These are phyloP conservation scores for Yamadazyma friedrichii DNA, from an alignment of 1,139 yeast species.

Conservation along the genomic window DNA sequence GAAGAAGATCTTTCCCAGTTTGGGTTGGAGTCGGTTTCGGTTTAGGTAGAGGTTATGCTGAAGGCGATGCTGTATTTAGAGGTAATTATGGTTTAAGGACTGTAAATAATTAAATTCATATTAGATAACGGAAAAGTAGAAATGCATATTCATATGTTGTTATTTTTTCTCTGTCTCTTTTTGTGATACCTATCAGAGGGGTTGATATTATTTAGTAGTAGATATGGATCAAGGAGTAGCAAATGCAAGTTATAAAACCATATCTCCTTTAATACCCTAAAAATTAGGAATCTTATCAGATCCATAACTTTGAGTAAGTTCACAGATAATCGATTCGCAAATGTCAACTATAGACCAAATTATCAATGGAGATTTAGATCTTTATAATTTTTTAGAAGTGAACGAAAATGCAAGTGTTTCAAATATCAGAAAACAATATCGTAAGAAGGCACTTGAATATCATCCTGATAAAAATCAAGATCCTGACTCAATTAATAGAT, in stretches of 20 bases:
- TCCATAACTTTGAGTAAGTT: too few relatives aligned
- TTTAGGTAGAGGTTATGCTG: constrained; percentile 94
- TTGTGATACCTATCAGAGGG: too few relatives aligned
- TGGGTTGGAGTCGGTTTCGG: constrained; percentile 98
- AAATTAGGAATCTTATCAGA: too few relatives aligned
- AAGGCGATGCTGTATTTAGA: constrained; percentile 96
- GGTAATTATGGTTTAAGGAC: constrained; percentile 71
- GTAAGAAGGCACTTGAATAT: constrained; percentile 71
- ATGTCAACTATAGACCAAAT: constrained; percentile 20
- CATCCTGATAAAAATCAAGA: constrained; percentile 61
- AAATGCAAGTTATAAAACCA: too few relatives aligned
- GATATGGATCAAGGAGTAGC: too few relatives aligned
- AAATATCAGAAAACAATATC: constrained; percentile 79
- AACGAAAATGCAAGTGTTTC: constrained; percentile 33
- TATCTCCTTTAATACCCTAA: too few relatives aligned
- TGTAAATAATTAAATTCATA: constrained; percentile 50
- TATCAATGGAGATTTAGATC: constrained; percentile 30
- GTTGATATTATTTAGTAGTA: too few relatives aligned
- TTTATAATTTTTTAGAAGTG: constrained; percentile 34
- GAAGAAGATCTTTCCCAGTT: constrained; percentile 94
- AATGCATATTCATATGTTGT: constrained; percentile 11
- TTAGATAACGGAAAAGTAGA: constrained; percentile 3
- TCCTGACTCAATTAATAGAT: constrained; percentile 31
- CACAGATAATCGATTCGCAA: neutral
- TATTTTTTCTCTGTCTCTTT: neutral